phyloP scores from a whole-genome alignment of 345 rosid species.

The Gossypium thurberi region DNA sequence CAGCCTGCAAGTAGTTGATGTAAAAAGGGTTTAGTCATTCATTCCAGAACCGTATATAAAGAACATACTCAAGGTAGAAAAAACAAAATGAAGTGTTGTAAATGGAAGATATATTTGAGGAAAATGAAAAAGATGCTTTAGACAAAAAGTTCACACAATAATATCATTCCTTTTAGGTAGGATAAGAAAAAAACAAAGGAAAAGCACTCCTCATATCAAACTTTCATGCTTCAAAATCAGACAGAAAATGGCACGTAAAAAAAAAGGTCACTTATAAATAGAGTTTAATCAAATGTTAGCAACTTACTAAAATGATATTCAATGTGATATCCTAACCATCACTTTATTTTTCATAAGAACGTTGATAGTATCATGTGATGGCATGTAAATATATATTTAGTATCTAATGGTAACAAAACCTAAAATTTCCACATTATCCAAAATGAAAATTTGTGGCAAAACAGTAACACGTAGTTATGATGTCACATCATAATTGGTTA shows the following conservation, averaged over 20 bases:
- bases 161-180: background rate
- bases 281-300: background rate
- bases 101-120: background rate
- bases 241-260: background rate
- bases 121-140: background rate
- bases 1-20: slow-evolving; percentile 54
- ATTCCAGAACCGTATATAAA: background rate
- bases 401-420: background rate
- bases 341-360: too few relatives aligned
- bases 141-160: background rate
- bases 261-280: background rate
- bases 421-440: background rate
- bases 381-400: background rate
- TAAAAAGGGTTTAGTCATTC: background rate
- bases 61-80: background rate
- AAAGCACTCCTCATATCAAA: background rate
- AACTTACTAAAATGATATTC: background rate
- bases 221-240: background rate
- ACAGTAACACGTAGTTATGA: background rate
- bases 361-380: background rate
- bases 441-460: background rate
- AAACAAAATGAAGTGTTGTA: background rate
- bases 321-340: background rate
- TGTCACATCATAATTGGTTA: background rate
- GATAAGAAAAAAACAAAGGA: background rate